A percentile compares a stretch with the other conserved stretches of the same genome.
phyloP scores from a whole-genome alignment of 768 basidiomycete genomes.

The Cystobasidium ongulense region DNA sequence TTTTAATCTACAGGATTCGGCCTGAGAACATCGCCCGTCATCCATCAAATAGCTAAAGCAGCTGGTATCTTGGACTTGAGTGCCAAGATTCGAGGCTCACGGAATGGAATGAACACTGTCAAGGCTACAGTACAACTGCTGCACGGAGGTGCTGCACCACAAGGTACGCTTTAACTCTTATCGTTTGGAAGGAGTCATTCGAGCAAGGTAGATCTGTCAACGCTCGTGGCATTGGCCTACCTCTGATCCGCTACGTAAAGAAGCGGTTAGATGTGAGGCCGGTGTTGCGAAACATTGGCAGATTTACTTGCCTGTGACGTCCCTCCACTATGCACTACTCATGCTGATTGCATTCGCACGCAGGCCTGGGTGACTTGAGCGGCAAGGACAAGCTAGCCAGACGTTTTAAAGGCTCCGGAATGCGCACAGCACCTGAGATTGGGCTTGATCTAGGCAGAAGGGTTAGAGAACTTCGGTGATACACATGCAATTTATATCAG shows the following conservation, averaged over 20 bases:
- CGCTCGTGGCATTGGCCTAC: too few species aligned
- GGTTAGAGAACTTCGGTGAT: constrained; percentile 51
- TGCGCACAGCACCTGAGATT: constrained; percentile 60
- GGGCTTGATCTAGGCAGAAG: constrained; percentile 76
- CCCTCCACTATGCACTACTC: neutral
- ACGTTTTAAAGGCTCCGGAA: constrained; percentile 65
- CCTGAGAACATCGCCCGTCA: constrained; percentile 72
- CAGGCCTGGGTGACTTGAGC: constrained; percentile 63
- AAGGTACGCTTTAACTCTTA: constrained; percentile 47
- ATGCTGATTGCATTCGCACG: neutral
- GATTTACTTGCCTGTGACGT: too few species aligned
- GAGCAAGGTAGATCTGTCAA: too few species aligned
- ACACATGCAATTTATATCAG: too few species aligned
- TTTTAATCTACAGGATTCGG: constrained; percentile 73
- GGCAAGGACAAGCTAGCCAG: constrained; percentile 61
- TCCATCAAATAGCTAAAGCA: constrained; percentile 78
- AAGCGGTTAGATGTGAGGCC: too few species aligned
- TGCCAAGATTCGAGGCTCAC: constrained; percentile 88
- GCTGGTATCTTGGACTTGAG: constrained; percentile 92
- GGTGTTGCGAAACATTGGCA: too few species aligned
- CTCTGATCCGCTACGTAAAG: too few species aligned
- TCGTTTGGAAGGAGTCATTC: neutral
- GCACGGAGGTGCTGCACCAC: constrained; percentile 71
- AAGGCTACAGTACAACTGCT: constrained; percentile 75
- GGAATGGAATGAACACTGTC: constrained; percentile 75